Base-by-base conservation (phyloP, 106 monocot genomes). In the Alisma plantagoaquatica region DNA sequence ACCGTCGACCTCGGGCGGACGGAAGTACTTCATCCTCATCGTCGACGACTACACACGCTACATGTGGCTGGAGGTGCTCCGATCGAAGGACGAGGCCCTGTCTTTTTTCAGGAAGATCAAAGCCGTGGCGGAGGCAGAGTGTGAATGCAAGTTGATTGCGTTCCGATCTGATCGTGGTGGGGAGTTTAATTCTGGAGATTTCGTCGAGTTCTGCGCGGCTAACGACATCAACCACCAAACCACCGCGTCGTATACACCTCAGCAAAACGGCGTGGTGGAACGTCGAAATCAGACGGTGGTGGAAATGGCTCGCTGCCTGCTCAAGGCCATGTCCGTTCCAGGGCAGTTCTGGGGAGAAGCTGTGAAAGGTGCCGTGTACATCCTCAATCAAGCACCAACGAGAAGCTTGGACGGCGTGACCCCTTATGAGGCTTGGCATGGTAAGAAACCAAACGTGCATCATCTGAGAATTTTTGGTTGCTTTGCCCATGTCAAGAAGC, bases 221-320 rank as follows among this genome's bases (percentile, higher is more conserved):
- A 3, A 10, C 19, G 30, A 31, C 4, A 28, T 54, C 26, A 54
- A 54, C 12, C 26, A 29, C 14, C 19, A 54, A 10, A 29, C 29
- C 17, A 54, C 54, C 10, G 4, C 54, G 23, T 2, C 30, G 8
- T 54, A 54, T 19, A 27, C 54, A 2, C 29, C 29, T 29, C 54
- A 54, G 19, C 54, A 54, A 5, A 54, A 54, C 19, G 27, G 27
- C 25, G 26, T 54, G 10, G 54, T 54, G 14, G 54, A 28, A 28
- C 10, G 54, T 23, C 14, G 30, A 31, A 54, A 54, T n/a, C 27
- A 29, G 17, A 54, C 26, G 2, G 29, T 54, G 3, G 29, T 54
- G 2, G 26, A 28, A 18, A 29, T 54, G 30, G 54, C 29, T 4
- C 23, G 54, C 12, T 29, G 54, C n/a, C 6, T 54, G 54, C 2